These are phyloP conservation scores for Penicillium freii DNA, from an alignment of 2,329 filamentous ascomycete genomes.

Conservation along the genomic window DNA sequence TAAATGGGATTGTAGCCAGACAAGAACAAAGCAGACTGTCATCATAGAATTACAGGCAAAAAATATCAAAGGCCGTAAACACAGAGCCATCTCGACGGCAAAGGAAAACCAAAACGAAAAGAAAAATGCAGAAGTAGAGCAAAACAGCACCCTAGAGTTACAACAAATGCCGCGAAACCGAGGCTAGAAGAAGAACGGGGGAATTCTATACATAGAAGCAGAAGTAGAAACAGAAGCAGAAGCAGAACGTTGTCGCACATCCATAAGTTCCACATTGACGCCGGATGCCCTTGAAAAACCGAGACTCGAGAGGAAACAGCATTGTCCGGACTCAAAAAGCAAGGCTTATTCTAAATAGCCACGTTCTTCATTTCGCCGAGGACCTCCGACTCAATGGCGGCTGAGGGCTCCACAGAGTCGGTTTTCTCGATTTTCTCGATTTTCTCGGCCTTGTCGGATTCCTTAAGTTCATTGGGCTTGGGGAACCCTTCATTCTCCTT, in stretches of 20 bases:
- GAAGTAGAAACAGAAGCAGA: not conserved
- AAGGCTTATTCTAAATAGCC: conserved; percentile 40
- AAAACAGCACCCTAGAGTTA: conserved; percentile 26
- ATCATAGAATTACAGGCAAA: conserved; percentile 37
- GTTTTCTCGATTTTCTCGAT: conserved; percentile 13
- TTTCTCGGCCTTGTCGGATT: conserved; percentile 34
- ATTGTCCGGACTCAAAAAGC: conserved; percentile 13
- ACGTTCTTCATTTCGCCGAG: conserved; percentile 51
- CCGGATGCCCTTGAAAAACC: conserved; percentile 18
- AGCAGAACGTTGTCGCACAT: conserved; percentile 22
- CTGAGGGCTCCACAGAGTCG: conserved; percentile 29
- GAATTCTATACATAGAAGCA: conserved; percentile 36
- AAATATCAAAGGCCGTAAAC: conserved; percentile 24
- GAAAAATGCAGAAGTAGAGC: conserved; percentile 5
- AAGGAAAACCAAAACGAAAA: conserved; percentile 14
- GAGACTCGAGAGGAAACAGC: conserved; percentile 8
- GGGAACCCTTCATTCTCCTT: conserved; percentile 34
- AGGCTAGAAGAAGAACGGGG: conserved; percentile 22
- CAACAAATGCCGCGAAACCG: conserved; percentile 29
- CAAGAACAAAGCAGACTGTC: conserved; percentile 27
- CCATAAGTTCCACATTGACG: conserved; percentile 2
- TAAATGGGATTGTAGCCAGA: conserved; percentile 19
- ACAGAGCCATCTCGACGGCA: conserved; percentile 19
- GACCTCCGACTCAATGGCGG: conserved; percentile 38
- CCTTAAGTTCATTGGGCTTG: conserved; percentile 25